Evolutionary conservation across 306 rosid species (phyloP), one percentile per base, ranked within the genome.

Genomic region (Gillenia trifoliata): DNA sequence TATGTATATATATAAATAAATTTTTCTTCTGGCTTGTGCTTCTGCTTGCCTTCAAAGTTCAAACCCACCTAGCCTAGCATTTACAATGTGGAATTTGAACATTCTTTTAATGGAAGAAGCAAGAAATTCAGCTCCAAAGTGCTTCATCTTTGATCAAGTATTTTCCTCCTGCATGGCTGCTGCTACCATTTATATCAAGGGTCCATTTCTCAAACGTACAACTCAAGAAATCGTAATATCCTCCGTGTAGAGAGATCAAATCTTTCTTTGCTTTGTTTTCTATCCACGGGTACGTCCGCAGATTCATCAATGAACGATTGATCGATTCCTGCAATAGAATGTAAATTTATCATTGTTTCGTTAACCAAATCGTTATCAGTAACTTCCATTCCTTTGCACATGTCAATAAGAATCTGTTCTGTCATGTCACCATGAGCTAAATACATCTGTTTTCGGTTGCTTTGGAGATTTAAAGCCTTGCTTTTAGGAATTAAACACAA

Each of bases 151-250:
- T 88, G 64, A 87, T 74, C 71, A 41, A 20, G 69, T 72, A 83
- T 33, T 52, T 74, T 3, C 30, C 66, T 25, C 70, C 75, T 43
- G 43, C 63, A 10, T 59, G 17, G 38, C 63, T 76, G 64, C 52
- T 54, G 75, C 82, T 33, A 20, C 81, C 64, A 50, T 75, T 50
- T 28, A 85, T 47, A 83, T 92, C 96, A 83, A 94, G 88, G 28
- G 88, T 86, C 95, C 99, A 94, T 78, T 87, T 94, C 83, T 94
- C 97, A 89, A 94, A 94, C 1, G 91, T 64, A 84, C 97, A 91
- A 74, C 76, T 87, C 67, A 78, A 75, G 81, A 94, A 86, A 85
- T 94, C 78, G 79, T 90, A 94, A 77, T 88, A 73, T 61, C 97
- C 96, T 60, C 95, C 96, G 79, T 90, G 97, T 79, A 94, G 75